Base-by-base conservation (phyloP, 1,139 yeast species). In the Yamadazyma trypodendri region DNA sequence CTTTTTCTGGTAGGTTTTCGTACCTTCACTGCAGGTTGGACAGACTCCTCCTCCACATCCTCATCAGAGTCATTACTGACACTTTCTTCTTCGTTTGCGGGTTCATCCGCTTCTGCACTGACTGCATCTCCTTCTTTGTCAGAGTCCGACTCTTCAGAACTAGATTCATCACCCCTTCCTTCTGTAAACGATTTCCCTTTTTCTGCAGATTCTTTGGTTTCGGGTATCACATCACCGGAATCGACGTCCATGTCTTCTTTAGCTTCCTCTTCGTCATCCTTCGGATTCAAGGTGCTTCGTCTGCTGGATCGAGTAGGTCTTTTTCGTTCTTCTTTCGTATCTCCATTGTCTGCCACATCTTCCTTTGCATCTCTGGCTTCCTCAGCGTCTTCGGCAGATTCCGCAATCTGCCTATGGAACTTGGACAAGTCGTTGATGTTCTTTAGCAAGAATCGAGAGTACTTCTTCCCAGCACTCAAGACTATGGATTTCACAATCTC, bases 371-470 rank as follows among this genome's bases (percentile, higher is more conserved):
- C 22, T 28, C 24, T 32, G 24, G 28, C 23, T 12, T 21, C 32
- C 3, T 12, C 32, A 6, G 17, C 28, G 18, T 24, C 17, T 17
- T 15, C 21, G 34, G 23, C 28, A 15, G 20, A 6, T 6, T 13
- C 16, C 17, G 17, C 12, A 23, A n/a, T 20, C n/a, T 17, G 29
- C 12, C 15, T 27, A 20, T 27, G 14, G 15, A 18, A n/a, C 27
- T 24, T 20, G 23, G 48, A 43, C 38, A 62, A 48, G 30, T 60
- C 67, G 38, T 61, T 60, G 18, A 65, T 54, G 38, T 57, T 52
- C 32, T 55, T 57, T 18, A 61, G 41, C 38, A 67, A 49, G 28
- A 50, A 46, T 27, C 50, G 48, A 2, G 61, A 49, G 40, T 66
- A 65, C 22, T 49, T 43, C 36, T 50, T 44, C 0, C 63, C 46